Evolutionary conservation across 2,329 filamentous ascomycete genomes (phyloP).

Genomic region (Aspergillus sp.): DNA sequence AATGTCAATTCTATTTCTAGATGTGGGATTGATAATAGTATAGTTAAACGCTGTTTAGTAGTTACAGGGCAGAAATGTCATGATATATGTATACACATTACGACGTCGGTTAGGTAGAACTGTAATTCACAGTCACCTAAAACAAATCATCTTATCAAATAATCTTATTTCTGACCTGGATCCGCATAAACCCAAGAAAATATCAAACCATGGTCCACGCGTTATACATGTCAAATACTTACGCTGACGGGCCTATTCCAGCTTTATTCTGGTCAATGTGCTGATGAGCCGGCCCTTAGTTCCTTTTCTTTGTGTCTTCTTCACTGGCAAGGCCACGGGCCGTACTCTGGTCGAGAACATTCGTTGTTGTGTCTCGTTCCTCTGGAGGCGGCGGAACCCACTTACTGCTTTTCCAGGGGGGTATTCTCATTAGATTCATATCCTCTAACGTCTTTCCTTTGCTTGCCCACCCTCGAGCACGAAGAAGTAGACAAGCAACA

Average conservation of each 20-base stretch:
- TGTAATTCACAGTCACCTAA: background rate
- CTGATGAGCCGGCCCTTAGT: conserved; percentile 16
- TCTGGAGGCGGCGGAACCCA: conserved; percentile 34
- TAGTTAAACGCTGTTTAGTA: too few species aligned
- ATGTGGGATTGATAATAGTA: too few species aligned
- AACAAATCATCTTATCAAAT: background rate
- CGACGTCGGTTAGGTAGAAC: too few species aligned
- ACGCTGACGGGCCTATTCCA: background rate
- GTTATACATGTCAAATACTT: background rate
- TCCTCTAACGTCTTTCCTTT: conserved; percentile 70
- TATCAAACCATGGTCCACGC: background rate
- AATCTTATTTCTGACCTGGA: background rate
- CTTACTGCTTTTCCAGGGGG: conserved; percentile 58
- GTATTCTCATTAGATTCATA: conserved; percentile 66
- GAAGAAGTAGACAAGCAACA: conserved; percentile 67
- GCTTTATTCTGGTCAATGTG: conserved; percentile 22
- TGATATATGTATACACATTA: background rate
- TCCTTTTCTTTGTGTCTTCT: conserved; percentile 17
- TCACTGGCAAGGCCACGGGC: conserved; percentile 19
- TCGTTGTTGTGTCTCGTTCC: conserved; percentile 23
- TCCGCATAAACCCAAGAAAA: background rate
- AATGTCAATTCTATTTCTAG: too few species aligned
- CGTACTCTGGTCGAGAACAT: conserved; percentile 18
- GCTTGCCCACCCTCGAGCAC: conserved; percentile 63
- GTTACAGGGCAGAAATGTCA: too few species aligned